Evolutionary conservation across 2,329 filamentous ascomycete genomes (phyloP), one percentile per base, ranked within the genome.

Genomic region (Exophiala aquamarina): DNA sequence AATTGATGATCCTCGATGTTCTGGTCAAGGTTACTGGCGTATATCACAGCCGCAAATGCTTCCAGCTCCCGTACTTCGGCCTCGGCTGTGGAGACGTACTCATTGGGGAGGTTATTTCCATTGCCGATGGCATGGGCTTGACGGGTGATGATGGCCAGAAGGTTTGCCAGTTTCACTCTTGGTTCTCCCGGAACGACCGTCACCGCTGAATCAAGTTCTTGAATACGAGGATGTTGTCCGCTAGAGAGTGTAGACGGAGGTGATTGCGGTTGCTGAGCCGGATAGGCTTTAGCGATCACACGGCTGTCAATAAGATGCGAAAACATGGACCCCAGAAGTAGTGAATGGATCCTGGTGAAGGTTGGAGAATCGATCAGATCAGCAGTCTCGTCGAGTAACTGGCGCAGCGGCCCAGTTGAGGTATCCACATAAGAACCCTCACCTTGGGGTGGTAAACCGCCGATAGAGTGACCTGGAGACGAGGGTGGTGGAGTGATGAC

Each of bases 351-450:
- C 61, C 90, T 86, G 1, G 84, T 81, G 69, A 97, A 97, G 28
- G 88, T 81, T 0, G 93, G 93, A 1, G 93, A 96, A 63, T 98
- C 93, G 63, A 97, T 85, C 18, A 98, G 79, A 65, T 98, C 93
- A 31, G 92, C 88, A 2, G 93, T 97, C 73, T 98, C 93, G 65
- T 98, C 92, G 1, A 98, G 80, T 15, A 98, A 79, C 48, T 87
- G 85, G 46, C 92, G 83, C 46, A 98, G 80, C 1, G 83, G 48
- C 3, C 54, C 56, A n/a, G 41, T 54, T 10, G 56, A 56, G 13
- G 56, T 59, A 29, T 60, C 52, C 38, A 49, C 26, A 28, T 43
- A 36, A 14, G 52, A 49, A 7, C 14, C 11, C n/a, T 4, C 18
- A 13, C 18, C 11, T 5, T 18, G 14, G 17, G 41, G 23, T 42